Percentiles rank a stretch among this genome's conserved stretches.
Conservation (phyloP, 2,329 filamentous ascomycete species). For the Ophiostoma novo-ulmi region DNA sequence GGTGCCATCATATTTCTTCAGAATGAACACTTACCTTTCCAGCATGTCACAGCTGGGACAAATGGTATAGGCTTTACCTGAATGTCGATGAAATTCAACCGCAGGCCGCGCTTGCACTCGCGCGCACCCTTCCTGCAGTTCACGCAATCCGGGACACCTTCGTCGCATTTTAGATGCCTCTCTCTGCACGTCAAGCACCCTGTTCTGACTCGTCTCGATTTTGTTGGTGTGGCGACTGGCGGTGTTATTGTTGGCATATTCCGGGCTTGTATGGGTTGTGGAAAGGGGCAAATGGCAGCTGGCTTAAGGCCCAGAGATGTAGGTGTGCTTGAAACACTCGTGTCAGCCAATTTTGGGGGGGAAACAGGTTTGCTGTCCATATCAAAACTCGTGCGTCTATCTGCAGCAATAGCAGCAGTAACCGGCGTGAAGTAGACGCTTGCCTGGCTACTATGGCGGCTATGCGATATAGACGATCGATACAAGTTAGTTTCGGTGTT, state of each 20-base stretch:
- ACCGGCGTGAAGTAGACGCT: neutral
- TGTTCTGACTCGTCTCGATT: constrained; percentile 50
- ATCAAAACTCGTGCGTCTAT: neutral
- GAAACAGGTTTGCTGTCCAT: neutral
- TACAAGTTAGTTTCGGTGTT: neutral
- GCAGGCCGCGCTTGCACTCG: constrained; percentile 76
- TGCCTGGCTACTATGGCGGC: neutral
- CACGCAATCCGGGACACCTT: constrained; percentile 57
- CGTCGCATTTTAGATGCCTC: constrained; percentile 86
- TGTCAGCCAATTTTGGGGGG: neutral
- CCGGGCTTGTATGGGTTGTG: no score
- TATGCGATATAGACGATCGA: neutral
- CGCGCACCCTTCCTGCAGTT: constrained; percentile 88
- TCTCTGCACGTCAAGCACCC: constrained; percentile 88
- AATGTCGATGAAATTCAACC: constrained; percentile 87
- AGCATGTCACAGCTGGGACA: constrained; percentile 58
- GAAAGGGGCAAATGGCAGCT: constrained; percentile 32
- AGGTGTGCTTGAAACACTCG: neutral
- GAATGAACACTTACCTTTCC: constrained; percentile 45
- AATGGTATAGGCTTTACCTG: constrained; percentile 64
- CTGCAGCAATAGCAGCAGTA: neutral
- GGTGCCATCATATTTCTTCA: neutral
- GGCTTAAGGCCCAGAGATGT: neutral
- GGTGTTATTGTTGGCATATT: neutral
- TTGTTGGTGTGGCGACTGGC: constrained; percentile 13